Percentiles rank a stretch among this genome's conserved stretches.
These are phyloP conservation scores for Termitomyces sp. DNA, from an alignment of 768 basidiomycete species.

Conservation along the genomic window DNA sequence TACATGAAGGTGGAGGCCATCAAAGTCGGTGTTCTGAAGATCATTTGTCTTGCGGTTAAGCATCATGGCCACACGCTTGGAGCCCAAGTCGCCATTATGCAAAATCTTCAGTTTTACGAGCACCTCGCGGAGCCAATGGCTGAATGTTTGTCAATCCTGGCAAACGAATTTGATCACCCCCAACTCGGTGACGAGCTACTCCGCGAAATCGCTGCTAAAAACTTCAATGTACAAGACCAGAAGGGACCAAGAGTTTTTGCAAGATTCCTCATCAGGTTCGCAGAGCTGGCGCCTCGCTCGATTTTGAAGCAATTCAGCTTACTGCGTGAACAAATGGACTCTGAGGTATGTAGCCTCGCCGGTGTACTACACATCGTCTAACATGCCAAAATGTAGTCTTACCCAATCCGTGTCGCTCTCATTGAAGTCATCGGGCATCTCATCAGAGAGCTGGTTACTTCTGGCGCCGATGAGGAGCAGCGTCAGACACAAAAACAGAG, in stretches of 20 bases:
- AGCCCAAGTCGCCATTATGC: conserved; percentile 88
- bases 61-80: conserved; percentile 79
- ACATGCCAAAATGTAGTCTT: conserved; percentile 48
- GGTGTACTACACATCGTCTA: not conserved
- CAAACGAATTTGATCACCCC: conserved; percentile 81
- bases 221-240: conserved; percentile 74
- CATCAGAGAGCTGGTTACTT: conserved; percentile 73
- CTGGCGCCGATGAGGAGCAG: conserved; percentile 31
- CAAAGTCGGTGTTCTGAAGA: conserved; percentile 73
- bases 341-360: conserved; percentile 54
- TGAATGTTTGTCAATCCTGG: conserved; percentile 73
- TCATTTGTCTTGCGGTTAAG: conserved; percentile 89
- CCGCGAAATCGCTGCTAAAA: conserved; percentile 76
- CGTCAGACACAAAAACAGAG: conserved; percentile 66
- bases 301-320: conserved; percentile 89
- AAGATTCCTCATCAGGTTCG: conserved; percentile 73
- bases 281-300: conserved; percentile 72
- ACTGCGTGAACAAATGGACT: conserved; percentile 81
- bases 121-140: conserved; percentile 94
- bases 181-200: conserved; percentile 91
- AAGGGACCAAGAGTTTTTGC: conserved; percentile 87
- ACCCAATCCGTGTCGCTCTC: conserved; percentile 93
- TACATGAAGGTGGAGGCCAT: conserved; percentile 82
- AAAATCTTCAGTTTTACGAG: conserved; percentile 89
- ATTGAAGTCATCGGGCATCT: conserved; percentile 86